Evolutionary conservation across 75 land plant genomes (phyloP), one percentile per base, ranked within the genome.

Genomic region (Pinus taeda): DNA sequence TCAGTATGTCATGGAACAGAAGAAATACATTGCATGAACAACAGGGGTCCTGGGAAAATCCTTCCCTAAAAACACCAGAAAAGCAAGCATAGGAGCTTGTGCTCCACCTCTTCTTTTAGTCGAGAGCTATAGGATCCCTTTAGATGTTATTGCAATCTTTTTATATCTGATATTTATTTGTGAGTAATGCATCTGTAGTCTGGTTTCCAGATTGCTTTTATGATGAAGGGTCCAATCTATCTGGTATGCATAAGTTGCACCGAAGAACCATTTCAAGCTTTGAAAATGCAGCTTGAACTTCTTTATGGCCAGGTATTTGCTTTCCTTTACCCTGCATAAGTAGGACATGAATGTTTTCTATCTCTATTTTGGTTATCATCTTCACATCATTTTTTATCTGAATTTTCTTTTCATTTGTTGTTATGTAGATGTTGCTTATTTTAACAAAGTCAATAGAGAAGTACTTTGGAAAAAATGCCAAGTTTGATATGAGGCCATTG

Each of bases 151-250:
- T 69, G 12, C 3, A 8, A 3, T n/a, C 42, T 69, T 42, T 14
- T 42, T 42, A 69, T 20, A 69, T 42, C 18, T 69, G 53, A 39
- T 69, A 69, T 18, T 20, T 20, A n/a, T n/a, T 69, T 69, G 53
- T 67, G 71, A 67, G 8, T 69, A 69, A 69, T 69, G 22, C 22
- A 8, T 69, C 42, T 13, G n/a, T 69, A 22, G 36, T 69, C 69
- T 42, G 72, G 49, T 8, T 69, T 69, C 72, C 87, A 86, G 88
- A 76, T 86, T 59, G 77, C 84, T 45, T 86, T 86, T 75, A 57
- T 86, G 60, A 87, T 84, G 58, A 84, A 84, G 81, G 88, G 88
- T 18, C 88, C 88, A 14, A 55, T 86, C 55, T 86, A 86, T 70
- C 76, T 86, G 59, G 88, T 86, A 37, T 76, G 83, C 74, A 86